Base-by-base conservation (phyloP, 495 filamentous ascomycete genomes). In the Xylaria longipes region DNA sequence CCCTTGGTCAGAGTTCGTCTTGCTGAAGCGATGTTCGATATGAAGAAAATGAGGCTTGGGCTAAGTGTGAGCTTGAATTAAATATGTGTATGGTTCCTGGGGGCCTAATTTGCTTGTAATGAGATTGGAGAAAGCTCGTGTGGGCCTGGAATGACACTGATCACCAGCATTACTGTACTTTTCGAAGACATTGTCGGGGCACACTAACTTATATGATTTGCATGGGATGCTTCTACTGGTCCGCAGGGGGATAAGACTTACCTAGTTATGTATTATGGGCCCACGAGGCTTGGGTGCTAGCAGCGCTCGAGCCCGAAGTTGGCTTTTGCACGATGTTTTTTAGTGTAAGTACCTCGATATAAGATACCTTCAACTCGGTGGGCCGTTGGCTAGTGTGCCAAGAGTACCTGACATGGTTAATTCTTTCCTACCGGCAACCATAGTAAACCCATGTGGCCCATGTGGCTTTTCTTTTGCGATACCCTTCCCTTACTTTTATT, bases 101-200 rank as follows among this genome's bases (percentile, higher is more conserved):
- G 46, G 12, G 27, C 27, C n/a, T 22, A 37, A 35, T 37, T 35
- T 17, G 27, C 27, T 56, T 37, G 57, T 37, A 39, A 60, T 60
- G 33, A 35, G 56, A n/a, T 58, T 35, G 29, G 56, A 35, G 57
- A 39, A 60, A 60, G 57, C 57, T 37, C 57, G 12, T 60, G 56
- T 58, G 57, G 33, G 20, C 20, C 31, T 11, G 22, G 5, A 39
- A 25, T 14, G 48, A 52, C 48, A 27, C 11, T 52, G 22, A 46
- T 5, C 5, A 46, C 43, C 17, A 46, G n/a, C 17, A 46, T 43
- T 15, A 15, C 35, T 8, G 39, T 46, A 17, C 5, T 46, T 46
- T 15, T 1, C 43, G 27, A 5, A 35, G 35, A 29, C 27, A 15
- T 31, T 54, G 50, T 54, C 17, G 31, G 29, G 31, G 27, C n/a